phyloP scores from a whole-genome alignment of 345 rosid genomes.

The Microcos paniculata region DNA sequence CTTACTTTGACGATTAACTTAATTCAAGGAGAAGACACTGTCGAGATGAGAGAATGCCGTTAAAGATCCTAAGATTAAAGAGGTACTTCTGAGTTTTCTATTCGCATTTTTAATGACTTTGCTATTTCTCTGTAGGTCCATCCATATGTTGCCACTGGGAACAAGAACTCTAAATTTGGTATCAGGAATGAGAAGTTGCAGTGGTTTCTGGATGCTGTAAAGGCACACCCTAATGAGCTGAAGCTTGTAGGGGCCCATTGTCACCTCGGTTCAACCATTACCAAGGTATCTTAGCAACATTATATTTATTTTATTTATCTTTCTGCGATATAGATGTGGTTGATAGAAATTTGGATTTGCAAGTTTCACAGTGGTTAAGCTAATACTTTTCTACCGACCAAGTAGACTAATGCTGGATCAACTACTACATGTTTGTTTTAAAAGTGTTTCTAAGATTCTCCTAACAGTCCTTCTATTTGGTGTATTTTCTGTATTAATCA shows the following conservation, averaged over 20 bases:
- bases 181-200: conserved; percentile 98
- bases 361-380: not conserved
- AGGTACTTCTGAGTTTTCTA: not conserved
- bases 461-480: not conserved
- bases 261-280: conserved; percentile 97
- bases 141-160: conserved; percentile 97
- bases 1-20: conserved; percentile 7
- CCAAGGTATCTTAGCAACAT: conserved; percentile 54
- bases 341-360: not conserved
- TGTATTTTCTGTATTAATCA: not conserved
- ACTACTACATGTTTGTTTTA: not conserved
- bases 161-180: conserved; percentile 97
- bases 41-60: not conserved
- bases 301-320: not conserved
- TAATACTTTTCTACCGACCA: not conserved
- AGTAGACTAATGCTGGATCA: not conserved
- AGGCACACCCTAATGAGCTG: conserved; percentile 80
- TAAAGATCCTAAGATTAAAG: not conserved
- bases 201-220: conserved; percentile 96
- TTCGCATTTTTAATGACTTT: conserved; percentile 3
- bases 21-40: not conserved
- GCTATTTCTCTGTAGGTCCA: conserved; percentile 55
- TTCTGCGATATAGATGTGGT: not conserved
- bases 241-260: conserved; percentile 98
- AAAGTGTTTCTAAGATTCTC: not conserved